These are phyloP conservation scores for Claviceps humidiphila DNA, from an alignment of 2,329 filamentous ascomycete genomes.

Conservation along the genomic window DNA sequence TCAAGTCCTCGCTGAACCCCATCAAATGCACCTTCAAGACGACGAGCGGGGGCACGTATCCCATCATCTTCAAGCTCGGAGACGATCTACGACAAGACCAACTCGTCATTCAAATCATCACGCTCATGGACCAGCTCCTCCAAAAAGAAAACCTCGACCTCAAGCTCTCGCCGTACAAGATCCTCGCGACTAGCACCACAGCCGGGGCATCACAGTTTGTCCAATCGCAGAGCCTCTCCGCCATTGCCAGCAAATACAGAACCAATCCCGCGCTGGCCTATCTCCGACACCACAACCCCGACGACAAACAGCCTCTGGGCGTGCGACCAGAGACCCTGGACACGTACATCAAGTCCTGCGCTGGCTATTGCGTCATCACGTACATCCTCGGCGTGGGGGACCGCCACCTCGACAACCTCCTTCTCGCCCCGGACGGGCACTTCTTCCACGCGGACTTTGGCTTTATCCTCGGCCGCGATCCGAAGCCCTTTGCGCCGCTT, in stretches of 20 bases:
- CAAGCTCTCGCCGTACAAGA: slow-evolving; percentile 90
- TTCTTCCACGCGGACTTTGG: slow-evolving; percentile 99
- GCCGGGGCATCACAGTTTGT: slow-evolving; percentile 92
- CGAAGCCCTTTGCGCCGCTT: slow-evolving; percentile 89
- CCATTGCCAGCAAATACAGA: slow-evolving; percentile 72
- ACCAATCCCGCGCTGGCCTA: slow-evolving; percentile 64
- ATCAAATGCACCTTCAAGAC: slow-evolving; percentile 88
- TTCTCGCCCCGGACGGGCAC: slow-evolving; percentile 77
- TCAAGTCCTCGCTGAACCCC: slow-evolving; percentile 89
- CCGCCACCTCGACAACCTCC: slow-evolving; percentile 86
- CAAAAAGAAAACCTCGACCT: slow-evolving; percentile 94
- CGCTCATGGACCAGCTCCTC: slow-evolving; percentile 89
- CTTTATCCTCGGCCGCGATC: slow-evolving; percentile 92
- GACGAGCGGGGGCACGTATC: slow-evolving; percentile 61
- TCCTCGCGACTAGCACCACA: slow-evolving; percentile 79
- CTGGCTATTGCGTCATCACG: slow-evolving; percentile 96
- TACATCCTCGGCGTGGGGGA: slow-evolving; percentile 95
- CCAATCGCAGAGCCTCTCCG: slow-evolving; percentile 70
- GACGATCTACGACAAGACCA: slow-evolving; percentile 96
- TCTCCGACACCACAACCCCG: slow-evolving; percentile 78
- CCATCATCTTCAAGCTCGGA: slow-evolving; percentile 93
- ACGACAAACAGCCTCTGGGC: slow-evolving; percentile 66
- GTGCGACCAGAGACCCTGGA: slow-evolving; percentile 89
- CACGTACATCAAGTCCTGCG: slow-evolving; percentile 89
- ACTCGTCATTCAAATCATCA: slow-evolving; percentile 92